Conservation (phyloP, 2,329 filamentous ascomycete species). For the Saccharata proteae region DNA sequence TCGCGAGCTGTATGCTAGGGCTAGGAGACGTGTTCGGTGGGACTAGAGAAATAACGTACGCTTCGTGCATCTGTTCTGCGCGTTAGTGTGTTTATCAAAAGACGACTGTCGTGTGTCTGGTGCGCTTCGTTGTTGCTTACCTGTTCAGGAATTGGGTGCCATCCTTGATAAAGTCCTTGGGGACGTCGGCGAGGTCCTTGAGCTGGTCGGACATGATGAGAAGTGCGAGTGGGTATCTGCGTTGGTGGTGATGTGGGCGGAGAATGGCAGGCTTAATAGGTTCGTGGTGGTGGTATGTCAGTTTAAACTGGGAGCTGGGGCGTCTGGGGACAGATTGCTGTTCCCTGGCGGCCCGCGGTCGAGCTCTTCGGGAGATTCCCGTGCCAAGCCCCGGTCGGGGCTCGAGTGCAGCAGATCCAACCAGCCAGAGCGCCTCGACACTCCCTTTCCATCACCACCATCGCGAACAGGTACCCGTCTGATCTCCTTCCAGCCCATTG, state of each 20-base stretch:
- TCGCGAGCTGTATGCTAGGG: background rate
- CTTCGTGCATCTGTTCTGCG: constrained; percentile 28
- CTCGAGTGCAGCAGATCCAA: no score
- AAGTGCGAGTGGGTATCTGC: background rate
- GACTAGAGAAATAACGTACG: constrained; percentile 18
- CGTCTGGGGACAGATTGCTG: constrained; percentile 9
- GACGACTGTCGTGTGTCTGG: background rate
- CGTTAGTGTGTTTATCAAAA: constrained; percentile 1
- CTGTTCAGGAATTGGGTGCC: constrained; percentile 38
- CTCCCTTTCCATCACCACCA: constrained; percentile 7
- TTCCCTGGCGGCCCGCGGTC: constrained; percentile 2
- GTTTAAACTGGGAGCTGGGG: constrained; percentile 4
- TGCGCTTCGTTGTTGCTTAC: constrained; percentile 4
- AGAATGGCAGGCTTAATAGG: background rate
- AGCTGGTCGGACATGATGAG: constrained; percentile 52
- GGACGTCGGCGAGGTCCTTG: constrained; percentile 54
- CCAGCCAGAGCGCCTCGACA: constrained; percentile 6
- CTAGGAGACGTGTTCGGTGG: background rate
- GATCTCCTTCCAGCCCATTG: background rate
- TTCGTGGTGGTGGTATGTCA: background rate
- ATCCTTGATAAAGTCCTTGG: constrained; percentile 33
- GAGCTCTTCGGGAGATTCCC: constrained; percentile 3
- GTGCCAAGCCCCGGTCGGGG: constrained; percentile 7
- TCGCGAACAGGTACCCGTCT: constrained; percentile 2
- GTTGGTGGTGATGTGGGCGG: background rate